Evolutionary conservation across 805 yeast species (phyloP).

Genomic region (Grigorovia transvaalensis): DNA sequence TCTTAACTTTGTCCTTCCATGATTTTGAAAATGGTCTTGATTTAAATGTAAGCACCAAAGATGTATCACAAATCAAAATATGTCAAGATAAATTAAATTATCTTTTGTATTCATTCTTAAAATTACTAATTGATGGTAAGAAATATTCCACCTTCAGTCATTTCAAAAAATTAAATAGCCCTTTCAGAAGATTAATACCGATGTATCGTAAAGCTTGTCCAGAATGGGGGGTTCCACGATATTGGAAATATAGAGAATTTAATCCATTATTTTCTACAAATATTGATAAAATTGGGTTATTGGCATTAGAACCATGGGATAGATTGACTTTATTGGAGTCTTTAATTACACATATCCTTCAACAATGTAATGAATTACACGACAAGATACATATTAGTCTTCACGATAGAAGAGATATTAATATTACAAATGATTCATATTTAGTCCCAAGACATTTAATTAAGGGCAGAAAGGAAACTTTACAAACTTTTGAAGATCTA

Average conservation of each 20-base stretch:
- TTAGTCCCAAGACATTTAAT: conserved; percentile 20
- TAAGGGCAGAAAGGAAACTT: conserved; percentile 17
- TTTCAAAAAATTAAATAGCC: conserved; percentile 12
- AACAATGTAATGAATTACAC: conserved; percentile 20
- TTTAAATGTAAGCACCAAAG: conserved; percentile 11
- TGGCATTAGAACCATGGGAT: conserved; percentile 18
- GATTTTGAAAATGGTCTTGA: conserved; percentile 25
- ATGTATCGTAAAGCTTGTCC: conserved; percentile 14
- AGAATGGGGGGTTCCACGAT: conserved; percentile 25
- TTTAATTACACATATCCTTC: conserved; percentile 17
- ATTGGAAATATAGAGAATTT: conserved; percentile 20
- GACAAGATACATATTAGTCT: conserved; percentile 20
- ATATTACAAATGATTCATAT: conserved; percentile 18
- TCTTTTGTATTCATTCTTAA: conserved; percentile 18
- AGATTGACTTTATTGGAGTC: conserved; percentile 18
- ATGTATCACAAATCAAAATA: conserved; percentile 13
- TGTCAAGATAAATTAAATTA: conserved; percentile 22
- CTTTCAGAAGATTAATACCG: conserved; percentile 15
- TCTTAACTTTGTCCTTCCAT: conserved; percentile 22
- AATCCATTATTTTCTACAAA: conserved; percentile 19
- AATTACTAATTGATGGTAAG: conserved; percentile 13
- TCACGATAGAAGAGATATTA: conserved; percentile 21
- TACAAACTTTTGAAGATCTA: conserved; percentile 16
- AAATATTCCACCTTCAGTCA: conserved; percentile 7
- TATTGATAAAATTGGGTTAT: conserved; percentile 18